Base-by-base conservation (phyloP, 495 filamentous ascomycete genomes). In the Glonium stellatum region DNA sequence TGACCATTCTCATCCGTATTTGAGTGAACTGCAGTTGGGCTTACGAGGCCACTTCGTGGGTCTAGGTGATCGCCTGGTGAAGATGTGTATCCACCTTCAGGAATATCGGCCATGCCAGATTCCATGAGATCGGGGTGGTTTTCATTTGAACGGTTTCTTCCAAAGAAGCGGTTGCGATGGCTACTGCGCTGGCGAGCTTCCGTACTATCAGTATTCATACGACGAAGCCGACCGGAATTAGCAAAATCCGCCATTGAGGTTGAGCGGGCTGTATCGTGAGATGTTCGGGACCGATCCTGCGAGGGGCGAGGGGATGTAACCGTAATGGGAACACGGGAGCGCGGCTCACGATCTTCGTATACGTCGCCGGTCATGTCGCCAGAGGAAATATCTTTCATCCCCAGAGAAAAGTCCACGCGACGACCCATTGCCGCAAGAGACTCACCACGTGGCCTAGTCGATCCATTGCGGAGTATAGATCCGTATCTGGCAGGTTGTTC, bases 341-440 rank as follows among this genome's bases (percentile, higher is more conserved):
- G 49, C 13, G 51, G 42, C 19, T 66, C 65, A 12, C 70, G 63
- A 58, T 83, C 81, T 57, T 85, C 82, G 65, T 83, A 87, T 4
- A 90, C 79, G 64, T 92, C 87, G 53, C 82, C 85, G 68, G 82
- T 81, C 35, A 85, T 68, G 61, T 87, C 86, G 37, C 75, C 78
- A 10, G 81, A 77, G 12, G 77, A 76, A 22, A 87, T 73, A 57
- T 80, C 77, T 37, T 75, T 77, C 75, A 88, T 86, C 25, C 87
- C 87, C 5, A 89, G 76, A 5, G 86, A 87, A 72, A 90, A 90
- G 66, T 90, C 88, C 31, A 89, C 84, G 27, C 86, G 84, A 42
- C 83, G 84, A 52, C 76, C 77, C 71, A 84, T 81, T 13, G 67
- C 65, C 0, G 78, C 76, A 21, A 79, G 62, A 0, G 80, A 81